Percentiles rank a stretch among this genome's conserved stretches.
phyloP scores from a whole-genome alignment of 331 rosid species.

The Malus hybrid region DNA sequence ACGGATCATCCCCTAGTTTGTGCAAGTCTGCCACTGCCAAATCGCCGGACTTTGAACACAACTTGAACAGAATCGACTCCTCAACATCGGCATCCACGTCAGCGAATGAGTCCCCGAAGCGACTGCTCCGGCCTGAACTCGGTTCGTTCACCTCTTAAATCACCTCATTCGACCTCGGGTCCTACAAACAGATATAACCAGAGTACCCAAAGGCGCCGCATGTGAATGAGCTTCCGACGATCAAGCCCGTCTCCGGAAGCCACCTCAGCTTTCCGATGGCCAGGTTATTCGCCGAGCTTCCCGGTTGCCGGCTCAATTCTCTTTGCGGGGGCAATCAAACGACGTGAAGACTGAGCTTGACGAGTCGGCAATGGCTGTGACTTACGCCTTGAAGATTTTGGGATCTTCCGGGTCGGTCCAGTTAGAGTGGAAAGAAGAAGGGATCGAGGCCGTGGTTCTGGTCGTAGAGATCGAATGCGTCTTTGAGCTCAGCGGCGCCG shows the following conservation, averaged over 20 bases:
- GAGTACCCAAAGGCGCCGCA: slow-evolving; percentile 72
- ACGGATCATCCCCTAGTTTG: slow-evolving; percentile 64
- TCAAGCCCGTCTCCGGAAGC: slow-evolving; percentile 43
- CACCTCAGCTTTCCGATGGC: slow-evolving; percentile 58
- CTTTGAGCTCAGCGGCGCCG: slow-evolving; percentile 51
- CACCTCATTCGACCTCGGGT: slow-evolving; percentile 53
- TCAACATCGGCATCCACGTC: slow-evolving; percentile 60
- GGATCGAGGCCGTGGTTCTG: slow-evolving; percentile 56
- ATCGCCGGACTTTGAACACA: slow-evolving; percentile 83
- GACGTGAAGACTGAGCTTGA: slow-evolving; percentile 45
- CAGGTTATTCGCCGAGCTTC: slow-evolving; percentile 56
- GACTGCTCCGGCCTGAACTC: slow-evolving; percentile 67
- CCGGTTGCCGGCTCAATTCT: slow-evolving; percentile 66
- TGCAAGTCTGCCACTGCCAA: slow-evolving; percentile 81
- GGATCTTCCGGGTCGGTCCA: slow-evolving; percentile 79
- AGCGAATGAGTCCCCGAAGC: slow-evolving; percentile 80
- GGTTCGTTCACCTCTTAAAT: slow-evolving; percentile 85
- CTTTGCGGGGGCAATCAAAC: slow-evolving; percentile 60
- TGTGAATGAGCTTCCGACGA: slow-evolving; percentile 49
- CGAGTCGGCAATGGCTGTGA: slow-evolving; percentile 51
- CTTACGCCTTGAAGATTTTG: slow-evolving; percentile 72
- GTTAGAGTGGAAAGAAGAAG: background rate
- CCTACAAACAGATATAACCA: slow-evolving; percentile 75
- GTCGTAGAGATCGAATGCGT: slow-evolving; percentile 82
- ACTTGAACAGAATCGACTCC: slow-evolving; percentile 46